A percentile compares a stretch with the other conserved stretches of the same genome.
phyloP scores from a whole-genome alignment of 768 basidiomycete genomes.

The Tulasnella calospora region DNA sequence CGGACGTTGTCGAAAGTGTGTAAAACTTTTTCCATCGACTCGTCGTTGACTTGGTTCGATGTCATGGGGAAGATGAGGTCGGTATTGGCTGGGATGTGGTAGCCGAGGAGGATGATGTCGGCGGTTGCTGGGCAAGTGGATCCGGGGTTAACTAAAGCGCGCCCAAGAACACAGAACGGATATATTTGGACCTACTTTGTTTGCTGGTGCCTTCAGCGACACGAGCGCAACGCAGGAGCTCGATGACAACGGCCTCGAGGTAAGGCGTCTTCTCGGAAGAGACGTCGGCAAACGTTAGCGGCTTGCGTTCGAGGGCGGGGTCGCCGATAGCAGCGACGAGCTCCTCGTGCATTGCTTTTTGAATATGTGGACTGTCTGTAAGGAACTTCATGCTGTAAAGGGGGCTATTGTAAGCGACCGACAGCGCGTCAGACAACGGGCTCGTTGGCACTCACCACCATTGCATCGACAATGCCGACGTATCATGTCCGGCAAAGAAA shows the following conservation, averaged over 20 bases:
- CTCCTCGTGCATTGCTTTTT: not conserved
- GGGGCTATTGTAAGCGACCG: not conserved
- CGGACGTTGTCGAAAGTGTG: not conserved
- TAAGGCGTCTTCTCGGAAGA: constrained; percentile 11
- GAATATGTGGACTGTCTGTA: not conserved
- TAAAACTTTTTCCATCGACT: not conserved
- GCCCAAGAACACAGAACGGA: too few relatives aligned
- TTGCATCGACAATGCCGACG: not conserved
- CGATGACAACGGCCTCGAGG: constrained; percentile 16
- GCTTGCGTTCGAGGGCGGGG: not conserved
- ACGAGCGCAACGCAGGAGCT: not conserved
- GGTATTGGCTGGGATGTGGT: constrained; percentile 7
- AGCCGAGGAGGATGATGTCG: not conserved
- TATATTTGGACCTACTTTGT: not conserved
- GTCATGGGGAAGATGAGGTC: constrained; percentile 12
- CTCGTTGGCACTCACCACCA: not conserved
- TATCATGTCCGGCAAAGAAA: constrained; percentile 1
- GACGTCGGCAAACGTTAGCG: constrained; percentile 8
- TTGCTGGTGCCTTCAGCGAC: constrained; percentile 5
- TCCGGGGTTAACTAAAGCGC: not conserved
- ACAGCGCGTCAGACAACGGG: not conserved
- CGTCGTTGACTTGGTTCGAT: not conserved
- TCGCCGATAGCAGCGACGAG: not conserved
- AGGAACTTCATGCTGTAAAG: constrained; percentile 10
- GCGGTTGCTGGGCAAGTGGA: not conserved